Conservation (phyloP, 2,329 filamentous ascomycete species). For the Nothomitra cinnamomea region DNA sequence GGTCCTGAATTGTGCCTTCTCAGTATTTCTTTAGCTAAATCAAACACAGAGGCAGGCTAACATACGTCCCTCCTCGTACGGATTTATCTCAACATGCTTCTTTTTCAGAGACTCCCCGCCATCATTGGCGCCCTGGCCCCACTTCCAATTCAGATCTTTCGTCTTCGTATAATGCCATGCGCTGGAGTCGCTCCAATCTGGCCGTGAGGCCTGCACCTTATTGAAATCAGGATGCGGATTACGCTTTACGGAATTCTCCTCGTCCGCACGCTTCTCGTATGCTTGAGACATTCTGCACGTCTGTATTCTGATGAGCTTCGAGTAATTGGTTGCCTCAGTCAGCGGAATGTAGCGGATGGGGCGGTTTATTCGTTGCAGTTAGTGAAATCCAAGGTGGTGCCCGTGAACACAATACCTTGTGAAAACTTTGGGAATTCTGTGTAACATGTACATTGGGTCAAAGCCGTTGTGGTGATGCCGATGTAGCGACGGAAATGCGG, state of each 20-base stretch:
- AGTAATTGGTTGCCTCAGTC: background rate
- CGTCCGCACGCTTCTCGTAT: constrained; percentile 21
- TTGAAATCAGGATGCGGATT: constrained; percentile 38
- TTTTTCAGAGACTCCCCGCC: constrained; percentile 31
- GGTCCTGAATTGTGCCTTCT: constrained; percentile 24
- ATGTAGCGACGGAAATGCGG: too few species aligned
- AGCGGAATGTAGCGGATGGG: background rate
- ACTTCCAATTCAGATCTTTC: constrained; percentile 24
- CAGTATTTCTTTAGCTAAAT: background rate
- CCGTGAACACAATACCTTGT: too few species aligned
- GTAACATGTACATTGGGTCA: too few species aligned
- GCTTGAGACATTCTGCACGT: background rate
- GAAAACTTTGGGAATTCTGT: too few species aligned
- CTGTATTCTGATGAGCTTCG: background rate
- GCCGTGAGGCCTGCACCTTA: constrained; percentile 40
- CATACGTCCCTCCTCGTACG: constrained; percentile 44
- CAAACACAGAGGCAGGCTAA: background rate
- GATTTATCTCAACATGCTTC: constrained; percentile 63
- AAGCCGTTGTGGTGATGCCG: too few species aligned
- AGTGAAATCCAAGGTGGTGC: background rate
- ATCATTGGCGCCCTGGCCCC: constrained; percentile 26
- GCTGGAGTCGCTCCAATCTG: constrained; percentile 21
- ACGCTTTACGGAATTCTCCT: constrained; percentile 22
- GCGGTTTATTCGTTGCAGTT: background rate
- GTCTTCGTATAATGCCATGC: constrained; percentile 24